Evolutionary conservation across 2,329 filamentous ascomycete genomes (phyloP).

Genomic region (Trichoderma harzianum): DNA sequence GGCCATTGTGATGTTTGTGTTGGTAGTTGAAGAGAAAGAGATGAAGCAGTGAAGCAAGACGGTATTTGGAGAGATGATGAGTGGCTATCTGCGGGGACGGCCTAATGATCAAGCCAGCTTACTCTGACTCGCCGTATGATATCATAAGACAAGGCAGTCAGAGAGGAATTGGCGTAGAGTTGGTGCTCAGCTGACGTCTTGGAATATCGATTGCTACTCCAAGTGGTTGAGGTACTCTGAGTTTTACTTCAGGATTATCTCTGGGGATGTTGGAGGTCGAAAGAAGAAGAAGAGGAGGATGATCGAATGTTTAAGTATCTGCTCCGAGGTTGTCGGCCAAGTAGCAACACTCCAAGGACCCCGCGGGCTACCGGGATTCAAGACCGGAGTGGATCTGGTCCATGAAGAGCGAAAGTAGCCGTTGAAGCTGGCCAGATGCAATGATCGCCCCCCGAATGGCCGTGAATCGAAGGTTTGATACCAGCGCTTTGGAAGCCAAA

Average conservation of each 20-base stretch:
- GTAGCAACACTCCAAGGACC: background rate
- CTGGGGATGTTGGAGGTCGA: background rate
- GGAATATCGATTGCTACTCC: background rate
- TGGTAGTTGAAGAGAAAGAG: background rate
- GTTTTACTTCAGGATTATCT: background rate
- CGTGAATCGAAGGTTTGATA: background rate
- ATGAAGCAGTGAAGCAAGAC: background rate
- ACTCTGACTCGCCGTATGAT: background rate
- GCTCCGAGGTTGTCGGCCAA: background rate
- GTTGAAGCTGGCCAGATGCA: background rate
- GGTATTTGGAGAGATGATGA: background rate
- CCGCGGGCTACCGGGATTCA: background rate
- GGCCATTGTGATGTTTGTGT: background rate
- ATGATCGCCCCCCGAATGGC: background rate
- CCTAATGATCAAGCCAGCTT: background rate
- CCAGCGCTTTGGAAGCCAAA: background rate
- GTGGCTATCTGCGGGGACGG: background rate
- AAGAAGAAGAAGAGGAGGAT: background rate
- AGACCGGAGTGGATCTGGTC: background rate
- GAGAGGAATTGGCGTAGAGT: background rate
- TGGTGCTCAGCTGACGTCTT: background rate
- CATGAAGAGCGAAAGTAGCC: background rate
- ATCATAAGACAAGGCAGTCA: background rate
- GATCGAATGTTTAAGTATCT: constrained; percentile 4
- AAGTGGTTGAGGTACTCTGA: background rate